Base-by-base conservation (phyloP, 495 filamentous ascomycete species). In the Chaetomidium leptoderma region DNA sequence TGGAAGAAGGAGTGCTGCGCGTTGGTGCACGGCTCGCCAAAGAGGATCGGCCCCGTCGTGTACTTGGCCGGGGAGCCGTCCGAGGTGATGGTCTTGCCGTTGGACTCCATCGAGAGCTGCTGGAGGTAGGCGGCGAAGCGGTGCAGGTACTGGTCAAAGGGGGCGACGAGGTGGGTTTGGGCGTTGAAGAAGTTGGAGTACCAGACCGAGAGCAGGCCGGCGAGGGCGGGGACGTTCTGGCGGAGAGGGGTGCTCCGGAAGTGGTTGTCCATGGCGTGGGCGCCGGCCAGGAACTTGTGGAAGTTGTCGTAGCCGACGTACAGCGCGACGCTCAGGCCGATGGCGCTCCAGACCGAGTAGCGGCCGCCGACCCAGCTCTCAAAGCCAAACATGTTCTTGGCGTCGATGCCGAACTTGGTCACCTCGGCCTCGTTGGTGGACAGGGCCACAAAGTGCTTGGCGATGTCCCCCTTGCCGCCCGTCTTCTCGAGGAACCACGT, bases 1-100 rank as follows among this genome's bases (percentile, higher is more conserved):
- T 98, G 93, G 86, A 92, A 98, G 85, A 98, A 98, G 55, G 93
- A 97, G 83, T 98, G 93, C 81, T 98, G 93, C 57, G 93, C 93
- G 71, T 98, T 98, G 72, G 93, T 98, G 71, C 91, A 93, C 52
- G 93, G 93, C 79, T 97, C 93, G 66, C 93, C 93, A 72, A 98
- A 98, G 53, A 98, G 76, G 73, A 98, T 89, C 21, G 93, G 82
- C 17, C 77, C 93, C 16, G 93, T 98, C 50, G 92, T 96, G 79
- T 97, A 97, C 73, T 96, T 95, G 70, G 96, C 91, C 47, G 95
- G 88, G 42, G 91, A 82, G 59, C 91, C 91, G 58, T 83, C 84
- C 49, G 92, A 90, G 59, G 93, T 96, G 72, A 97, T 90, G 54
- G 90, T 89, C 81, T 98, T 98, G 66, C 93, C 93, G 75, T 98